Conservation (phyloP, 345 rosid species). For the Salix suchowensis region DNA sequence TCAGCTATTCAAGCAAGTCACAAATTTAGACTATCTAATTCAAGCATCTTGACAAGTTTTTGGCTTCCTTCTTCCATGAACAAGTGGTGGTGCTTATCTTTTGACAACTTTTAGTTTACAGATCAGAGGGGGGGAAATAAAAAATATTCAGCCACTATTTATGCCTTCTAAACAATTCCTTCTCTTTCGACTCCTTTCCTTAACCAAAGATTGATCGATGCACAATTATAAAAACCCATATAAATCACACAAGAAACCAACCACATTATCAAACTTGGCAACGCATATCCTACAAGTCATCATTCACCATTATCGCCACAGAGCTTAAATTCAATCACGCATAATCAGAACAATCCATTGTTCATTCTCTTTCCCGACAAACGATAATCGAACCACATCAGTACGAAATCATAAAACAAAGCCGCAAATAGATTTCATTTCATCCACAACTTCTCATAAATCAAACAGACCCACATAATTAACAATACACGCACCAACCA, state of each 20-base stretch:
- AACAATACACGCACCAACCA: background rate
- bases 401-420: background rate
- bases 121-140: background rate
- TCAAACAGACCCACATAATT: background rate
- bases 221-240: background rate
- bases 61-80: background rate
- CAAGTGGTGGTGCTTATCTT: background rate
- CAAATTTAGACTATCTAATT: background rate
- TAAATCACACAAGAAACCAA: background rate
- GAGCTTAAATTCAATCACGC: background rate
- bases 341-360: background rate
- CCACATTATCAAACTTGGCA: background rate
- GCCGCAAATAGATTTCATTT: background rate
- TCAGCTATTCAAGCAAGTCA: background rate
- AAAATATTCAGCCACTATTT: background rate
- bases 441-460: background rate
- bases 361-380: background rate
- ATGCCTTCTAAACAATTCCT: background rate
- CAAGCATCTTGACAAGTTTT: background rate
- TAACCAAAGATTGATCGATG: background rate
- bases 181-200: background rate
- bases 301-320: background rate
- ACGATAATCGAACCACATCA: background rate
- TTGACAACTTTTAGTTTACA: background rate
- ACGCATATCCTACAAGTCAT: conserved; percentile 1